Evolutionary conservation across 2,329 filamentous ascomycete genomes (phyloP).

Genomic region (Xylaria arbuscula): DNA sequence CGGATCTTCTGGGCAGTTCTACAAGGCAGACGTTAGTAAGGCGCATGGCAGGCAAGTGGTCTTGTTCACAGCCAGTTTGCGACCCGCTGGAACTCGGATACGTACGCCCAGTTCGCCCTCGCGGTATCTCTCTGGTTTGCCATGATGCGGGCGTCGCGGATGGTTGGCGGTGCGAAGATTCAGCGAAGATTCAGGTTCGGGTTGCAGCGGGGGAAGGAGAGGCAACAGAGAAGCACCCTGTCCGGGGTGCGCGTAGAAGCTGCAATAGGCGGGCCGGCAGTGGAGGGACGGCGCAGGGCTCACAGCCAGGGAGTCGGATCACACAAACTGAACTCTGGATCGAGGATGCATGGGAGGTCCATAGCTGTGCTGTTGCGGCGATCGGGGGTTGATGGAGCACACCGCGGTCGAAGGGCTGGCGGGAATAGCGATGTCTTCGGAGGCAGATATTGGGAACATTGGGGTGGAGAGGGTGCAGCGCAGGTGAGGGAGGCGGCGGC

Average conservation of each 20-base stretch:
- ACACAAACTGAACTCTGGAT: constrained; percentile 48
- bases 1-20: constrained; percentile 49
- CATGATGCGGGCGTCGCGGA: constrained; percentile 37
- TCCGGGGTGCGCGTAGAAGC: constrained; percentile 40
- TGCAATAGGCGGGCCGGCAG: constrained; percentile 39
- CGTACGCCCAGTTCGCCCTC: constrained; percentile 47
- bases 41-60: constrained; percentile 1
- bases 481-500: not conserved
- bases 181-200: constrained; percentile 21
- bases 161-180: constrained; percentile 19
- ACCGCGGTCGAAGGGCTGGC: constrained; percentile 42
- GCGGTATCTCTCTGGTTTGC: constrained; percentile 46
- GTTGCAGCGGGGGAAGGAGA: constrained; percentile 18
- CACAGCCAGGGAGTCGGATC: constrained; percentile 48
- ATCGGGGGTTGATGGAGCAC: constrained; percentile 39
- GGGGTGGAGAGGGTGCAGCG: constrained; percentile 36
- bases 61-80: not conserved
- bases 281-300: constrained; percentile 42
- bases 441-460: constrained; percentile 49
- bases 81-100: constrained; percentile 19
- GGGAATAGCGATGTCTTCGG: constrained; percentile 43
- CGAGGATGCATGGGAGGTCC: constrained; percentile 47
- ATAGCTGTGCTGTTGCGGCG: constrained; percentile 47
- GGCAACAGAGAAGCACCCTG: constrained; percentile 34
- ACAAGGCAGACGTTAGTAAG: constrained; percentile 31